These are phyloP conservation scores for Aegilops sharonensis DNA, from an alignment of 176 grass and related monocot genomes.

Conservation along the genomic window DNA sequence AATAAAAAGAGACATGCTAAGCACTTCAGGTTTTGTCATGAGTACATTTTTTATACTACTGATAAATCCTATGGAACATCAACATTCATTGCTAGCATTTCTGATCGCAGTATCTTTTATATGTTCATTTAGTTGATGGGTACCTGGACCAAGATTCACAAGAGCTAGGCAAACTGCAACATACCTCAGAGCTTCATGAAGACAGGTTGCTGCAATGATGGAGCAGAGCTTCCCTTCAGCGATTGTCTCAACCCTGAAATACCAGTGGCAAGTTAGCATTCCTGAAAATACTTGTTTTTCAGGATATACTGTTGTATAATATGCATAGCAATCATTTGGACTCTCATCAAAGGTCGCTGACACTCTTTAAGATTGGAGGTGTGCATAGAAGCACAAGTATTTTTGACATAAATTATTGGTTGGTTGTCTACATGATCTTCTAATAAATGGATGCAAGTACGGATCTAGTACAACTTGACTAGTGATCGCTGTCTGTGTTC, in stretches of 20 bases:
- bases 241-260: neutral
- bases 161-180: neutral
- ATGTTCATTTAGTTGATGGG: neutral
- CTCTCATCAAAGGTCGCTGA: neutral
- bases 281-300: neutral
- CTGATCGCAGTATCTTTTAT: neutral
- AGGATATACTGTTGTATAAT: neutral
- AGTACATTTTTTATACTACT: neutral
- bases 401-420: neutral
- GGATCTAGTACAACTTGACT: neutral
- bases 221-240: neutral
- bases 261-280: neutral
- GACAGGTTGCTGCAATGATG: neutral
- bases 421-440: neutral
- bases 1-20: neutral
- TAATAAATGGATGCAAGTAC: neutral
- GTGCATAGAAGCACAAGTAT: neutral
- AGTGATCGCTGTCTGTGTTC: neutral
- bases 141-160: conserved; percentile 1
- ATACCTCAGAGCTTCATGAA: conserved; percentile 4
- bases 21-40: neutral
- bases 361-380: neutral
- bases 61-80: neutral
- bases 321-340: neutral
- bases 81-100: neutral